A percentile compares a stretch with the other conserved stretches of the same genome.
These are phyloP conservation scores for Kwoniella europaea DNA, from an alignment of 768 basidiomycete species.

Conservation along the genomic window DNA sequence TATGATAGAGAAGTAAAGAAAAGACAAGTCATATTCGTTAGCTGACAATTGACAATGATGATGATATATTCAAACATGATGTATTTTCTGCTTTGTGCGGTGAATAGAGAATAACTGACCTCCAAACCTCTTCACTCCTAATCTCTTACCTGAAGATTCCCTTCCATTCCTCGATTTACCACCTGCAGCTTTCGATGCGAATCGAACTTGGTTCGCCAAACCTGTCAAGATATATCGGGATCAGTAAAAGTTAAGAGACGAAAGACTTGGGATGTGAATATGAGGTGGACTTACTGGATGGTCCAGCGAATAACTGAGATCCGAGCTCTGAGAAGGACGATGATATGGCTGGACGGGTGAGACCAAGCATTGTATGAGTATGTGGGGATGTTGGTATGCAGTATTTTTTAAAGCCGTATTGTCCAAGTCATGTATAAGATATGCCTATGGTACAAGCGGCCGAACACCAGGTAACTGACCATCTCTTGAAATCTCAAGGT, in stretches of 20 bases:
- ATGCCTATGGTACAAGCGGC: too few species aligned
- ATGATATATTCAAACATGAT: too few species aligned
- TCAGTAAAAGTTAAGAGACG: not conserved
- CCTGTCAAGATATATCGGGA: conserved; percentile 1
- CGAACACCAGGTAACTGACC: too few species aligned
- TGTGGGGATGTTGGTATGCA: too few species aligned
- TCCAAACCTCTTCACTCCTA: conserved; percentile 96
- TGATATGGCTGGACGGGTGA: not conserved
- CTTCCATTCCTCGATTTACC: conserved; percentile 92
- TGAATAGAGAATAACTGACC: conserved; percentile 63
- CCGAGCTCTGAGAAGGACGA: conserved; percentile 27
- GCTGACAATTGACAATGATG: too few species aligned
- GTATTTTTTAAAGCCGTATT: too few species aligned
- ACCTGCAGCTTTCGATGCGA: conserved; percentile 94
- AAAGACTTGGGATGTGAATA: not conserved
- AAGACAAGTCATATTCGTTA: too few species aligned
- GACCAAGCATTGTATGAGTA: conserved; percentile 4
- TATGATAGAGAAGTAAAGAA: conserved; percentile 1
- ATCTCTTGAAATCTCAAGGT: not conserved
- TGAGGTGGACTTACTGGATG: conserved; percentile 37
- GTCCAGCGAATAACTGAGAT: conserved; percentile 44
- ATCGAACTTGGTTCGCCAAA: conserved; percentile 65
- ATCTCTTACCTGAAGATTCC: conserved; percentile 86
- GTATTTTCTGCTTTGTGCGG: not conserved
- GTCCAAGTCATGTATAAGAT: too few species aligned